Evolutionary conservation across 2,329 filamentous ascomycete genomes (phyloP).

Genomic region (Fusarium nematophilum): DNA sequence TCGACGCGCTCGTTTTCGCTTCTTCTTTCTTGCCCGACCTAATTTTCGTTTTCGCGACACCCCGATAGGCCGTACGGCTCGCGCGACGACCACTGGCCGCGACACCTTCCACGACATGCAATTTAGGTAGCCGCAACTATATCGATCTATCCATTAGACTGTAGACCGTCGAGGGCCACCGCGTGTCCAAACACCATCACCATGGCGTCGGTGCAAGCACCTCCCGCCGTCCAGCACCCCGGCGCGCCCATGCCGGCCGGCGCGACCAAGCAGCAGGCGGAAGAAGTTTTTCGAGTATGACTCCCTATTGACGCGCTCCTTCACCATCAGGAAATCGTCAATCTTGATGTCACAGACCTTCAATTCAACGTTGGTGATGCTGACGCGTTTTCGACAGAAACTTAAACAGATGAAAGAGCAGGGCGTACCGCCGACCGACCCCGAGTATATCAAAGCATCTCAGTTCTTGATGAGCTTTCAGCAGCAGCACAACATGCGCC

Average conservation of each 20-base stretch:
- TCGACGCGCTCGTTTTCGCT: conserved; percentile 43
- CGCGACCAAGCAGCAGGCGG: conserved; percentile 80
- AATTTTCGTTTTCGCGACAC: conserved; percentile 44
- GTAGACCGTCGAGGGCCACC: conserved; percentile 37
- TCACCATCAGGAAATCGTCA: not conserved
- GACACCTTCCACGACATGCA: conserved; percentile 53
- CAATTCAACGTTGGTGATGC: conserved; percentile 13
- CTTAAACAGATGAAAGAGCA: conserved; percentile 89
- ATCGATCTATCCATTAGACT: conserved; percentile 41
- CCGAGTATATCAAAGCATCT: conserved; percentile 86
- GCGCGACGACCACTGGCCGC: conserved; percentile 39
- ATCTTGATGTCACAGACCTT: not conserved
- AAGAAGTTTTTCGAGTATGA: conserved; percentile 77
- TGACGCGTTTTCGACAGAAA: conserved; percentile 67
- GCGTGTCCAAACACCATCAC: conserved; percentile 47
- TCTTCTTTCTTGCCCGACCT: conserved; percentile 26
- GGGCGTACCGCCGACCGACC: conserved; percentile 83
- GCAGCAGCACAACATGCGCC: conserved; percentile 69
- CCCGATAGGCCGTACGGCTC: conserved; percentile 21
- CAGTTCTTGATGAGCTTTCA: conserved; percentile 80
- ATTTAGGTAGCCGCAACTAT: conserved; percentile 44
- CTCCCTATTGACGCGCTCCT: conserved; percentile 9
- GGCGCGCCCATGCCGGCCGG: conserved; percentile 72
- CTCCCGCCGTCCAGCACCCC: conserved; percentile 75
- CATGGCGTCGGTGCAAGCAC: conserved; percentile 86